A percentile compares a stretch with the other conserved stretches of the same genome.
These are phyloP conservation scores for Wallacemonas sp. DNA, from an alignment of 208 protist genomes.

Conservation along the genomic window DNA sequence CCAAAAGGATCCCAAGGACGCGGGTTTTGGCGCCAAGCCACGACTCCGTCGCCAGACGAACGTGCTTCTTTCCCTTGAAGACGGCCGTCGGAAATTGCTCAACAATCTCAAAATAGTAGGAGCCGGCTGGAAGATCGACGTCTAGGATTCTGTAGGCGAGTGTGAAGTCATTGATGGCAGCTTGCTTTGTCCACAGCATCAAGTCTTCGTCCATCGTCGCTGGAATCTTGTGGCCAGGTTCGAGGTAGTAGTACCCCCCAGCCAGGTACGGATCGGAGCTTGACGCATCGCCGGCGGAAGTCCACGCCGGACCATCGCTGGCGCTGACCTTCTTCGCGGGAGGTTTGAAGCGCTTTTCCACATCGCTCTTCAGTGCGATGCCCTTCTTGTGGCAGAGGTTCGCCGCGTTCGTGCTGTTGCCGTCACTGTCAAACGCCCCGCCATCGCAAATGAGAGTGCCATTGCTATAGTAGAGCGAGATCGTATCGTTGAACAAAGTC, in stretches of 20 bases:
- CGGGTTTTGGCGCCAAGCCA: slow-evolving; percentile 95
- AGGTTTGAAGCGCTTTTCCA: slow-evolving; percentile 75
- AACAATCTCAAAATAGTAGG: slow-evolving; percentile 89
- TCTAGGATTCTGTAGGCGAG: slow-evolving; percentile 96
- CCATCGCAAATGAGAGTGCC: slow-evolving; percentile 81
- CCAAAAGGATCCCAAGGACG: slow-evolving; percentile 93
- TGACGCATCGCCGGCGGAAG: slow-evolving; percentile 24
- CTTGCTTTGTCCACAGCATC: slow-evolving; percentile 97
- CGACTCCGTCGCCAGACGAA: slow-evolving; percentile 90
- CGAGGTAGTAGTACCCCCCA: slow-evolving; percentile 79
- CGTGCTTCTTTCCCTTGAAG: slow-evolving; percentile 94
- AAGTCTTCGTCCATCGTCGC: slow-evolving; percentile 94
- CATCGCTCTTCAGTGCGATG: slow-evolving; percentile 94
- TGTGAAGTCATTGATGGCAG: slow-evolving; percentile 94
- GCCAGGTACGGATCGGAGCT: slow-evolving; percentile 67
- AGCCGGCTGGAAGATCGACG: slow-evolving; percentile 75
- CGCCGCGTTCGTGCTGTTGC: slow-evolving; percentile 21
- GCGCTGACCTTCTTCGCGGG: slow-evolving; percentile 24
- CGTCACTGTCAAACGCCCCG: slow-evolving; percentile 48
- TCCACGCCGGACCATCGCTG: slow-evolving; percentile 40
- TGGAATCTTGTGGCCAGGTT: slow-evolving; percentile 85
- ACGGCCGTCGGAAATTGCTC: slow-evolving; percentile 86
- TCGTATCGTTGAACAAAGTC: slow-evolving; percentile 97
- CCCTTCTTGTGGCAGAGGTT: slow-evolving; percentile 87
- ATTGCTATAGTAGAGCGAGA: slow-evolving; percentile 59